Evolutionary conservation across 805 yeast genomes (phyloP), one percentile per base, ranked within the genome.

Genomic region (Barnettozyma californica): DNA sequence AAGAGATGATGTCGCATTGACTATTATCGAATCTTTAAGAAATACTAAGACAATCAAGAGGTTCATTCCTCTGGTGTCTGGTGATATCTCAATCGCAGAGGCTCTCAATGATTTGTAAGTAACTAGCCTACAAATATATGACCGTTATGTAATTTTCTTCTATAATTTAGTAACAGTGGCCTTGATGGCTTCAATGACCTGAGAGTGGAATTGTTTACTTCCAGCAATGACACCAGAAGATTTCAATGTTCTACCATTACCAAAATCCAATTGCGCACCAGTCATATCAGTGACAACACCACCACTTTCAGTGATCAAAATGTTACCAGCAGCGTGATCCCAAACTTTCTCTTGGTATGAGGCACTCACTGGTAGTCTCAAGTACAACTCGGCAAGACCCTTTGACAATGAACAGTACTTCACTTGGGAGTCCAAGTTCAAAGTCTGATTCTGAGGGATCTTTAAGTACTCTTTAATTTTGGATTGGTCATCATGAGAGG

Each of bases 271-370:
- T 21, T 75, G 73, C 11, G 71, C 72, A 18, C 97, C 96, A 47
- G 77, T 67, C 67, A 92, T 80, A 62, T 94, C 99, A 14, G 92
- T 81, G 11, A 94, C 98, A 44, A 72, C 65, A 7, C 99, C 99
- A 39, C 97, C 97, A 58, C 95, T 86, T 66, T 95, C 99, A 33
- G 77, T 74, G 41, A 95, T 83, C 52, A 94, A 75, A 13, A 92
- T 74, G 60, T 86, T 84, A 4, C 99, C 99, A 2, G 97, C 95
- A 18, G 98, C 98, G 65, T 94, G 99, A 68, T 94, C 99, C 98
- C 99, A 94, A 51, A 94, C 90, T 68, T 94, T 94, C 65, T 94
- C 99, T 58, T 87, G 77, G 65, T 91, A 94, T 3, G 77, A 68
- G 45, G 80, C 73, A 55, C 76, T 81, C 41, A 83, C 80, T 13